A percentile compares a stretch with the other conserved stretches of the same genome.
These are phyloP conservation scores for Phycomyces blakesleeanus DNA, from an alignment of 192 early-diverging fungal genomes.

Conservation along the genomic window DNA sequence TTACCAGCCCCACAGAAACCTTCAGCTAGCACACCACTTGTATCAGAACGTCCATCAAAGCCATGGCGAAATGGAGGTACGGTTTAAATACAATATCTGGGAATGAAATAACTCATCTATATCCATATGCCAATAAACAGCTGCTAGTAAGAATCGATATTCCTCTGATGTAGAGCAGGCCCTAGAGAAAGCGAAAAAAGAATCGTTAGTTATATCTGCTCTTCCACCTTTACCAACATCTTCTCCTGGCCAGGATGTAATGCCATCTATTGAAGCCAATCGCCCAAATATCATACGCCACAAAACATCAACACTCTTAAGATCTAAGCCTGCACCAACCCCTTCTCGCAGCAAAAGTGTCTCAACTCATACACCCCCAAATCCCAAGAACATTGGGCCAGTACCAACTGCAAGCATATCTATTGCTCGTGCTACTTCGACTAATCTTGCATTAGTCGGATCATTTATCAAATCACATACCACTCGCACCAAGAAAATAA, in stretches of 20 bases:
- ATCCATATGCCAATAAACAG: background rate
- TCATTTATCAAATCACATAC: background rate
- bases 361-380: background rate
- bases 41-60: background rate
- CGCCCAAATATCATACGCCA: background rate
- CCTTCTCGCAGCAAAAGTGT: background rate
- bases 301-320: background rate
- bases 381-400: background rate
- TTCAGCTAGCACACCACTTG: background rate
- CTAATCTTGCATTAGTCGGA: background rate
- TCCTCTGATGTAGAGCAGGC: background rate
- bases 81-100: too few relatives aligned
- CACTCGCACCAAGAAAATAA: background rate
- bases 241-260: background rate
- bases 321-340: background rate
- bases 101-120: background rate
- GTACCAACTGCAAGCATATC: background rate
- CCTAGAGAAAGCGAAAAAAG: background rate
- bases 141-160: background rate
- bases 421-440: background rate
- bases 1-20: background rate
- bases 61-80: background rate
- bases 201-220: background rate
- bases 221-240: background rate
- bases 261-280: background rate